Conservation (phyloP, 2,329 filamentous ascomycete genomes). For the Coniochaeta sp. region DNA sequence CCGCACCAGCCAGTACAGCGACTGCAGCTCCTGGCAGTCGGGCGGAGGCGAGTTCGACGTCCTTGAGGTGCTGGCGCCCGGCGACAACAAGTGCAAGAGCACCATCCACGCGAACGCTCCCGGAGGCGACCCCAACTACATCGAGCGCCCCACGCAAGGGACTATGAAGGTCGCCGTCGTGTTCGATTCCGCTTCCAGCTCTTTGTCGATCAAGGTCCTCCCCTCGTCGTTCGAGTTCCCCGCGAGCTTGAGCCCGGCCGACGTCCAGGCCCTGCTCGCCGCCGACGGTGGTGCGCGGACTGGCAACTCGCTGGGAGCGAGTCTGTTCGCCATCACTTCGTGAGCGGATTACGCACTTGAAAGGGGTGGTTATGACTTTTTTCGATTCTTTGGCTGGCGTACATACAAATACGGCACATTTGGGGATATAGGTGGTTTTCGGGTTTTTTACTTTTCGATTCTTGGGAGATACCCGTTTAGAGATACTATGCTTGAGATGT, state of each 20-base stretch:
- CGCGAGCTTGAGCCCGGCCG: constrained; percentile 4
- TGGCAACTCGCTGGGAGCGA: not conserved
- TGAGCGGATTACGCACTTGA: not conserved
- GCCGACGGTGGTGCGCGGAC: not conserved
- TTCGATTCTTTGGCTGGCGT: constrained; percentile 2
- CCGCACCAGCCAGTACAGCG: constrained; percentile 61
- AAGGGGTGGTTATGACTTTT: not conserved
- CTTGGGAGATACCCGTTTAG: constrained; percentile 4
- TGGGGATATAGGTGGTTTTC: not conserved
- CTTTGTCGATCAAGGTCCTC: constrained; percentile 50
- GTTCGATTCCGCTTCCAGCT: constrained; percentile 43
- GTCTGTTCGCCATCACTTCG: not conserved
- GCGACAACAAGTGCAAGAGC: constrained; percentile 60
- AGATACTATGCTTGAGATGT: constrained; percentile 1
- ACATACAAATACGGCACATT: not conserved
- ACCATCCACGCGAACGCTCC: constrained; percentile 60
- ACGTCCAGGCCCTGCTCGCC: constrained; percentile 2
- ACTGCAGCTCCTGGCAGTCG: constrained; percentile 65
- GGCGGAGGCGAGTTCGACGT: constrained; percentile 71
- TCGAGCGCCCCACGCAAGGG: constrained; percentile 53
- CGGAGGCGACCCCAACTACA: constrained; percentile 65
- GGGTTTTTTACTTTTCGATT: not conserved
- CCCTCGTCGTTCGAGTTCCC: not conserved
- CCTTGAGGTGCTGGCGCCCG: constrained; percentile 61
- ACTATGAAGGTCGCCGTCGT: constrained; percentile 60